phyloP scores from a whole-genome alignment of 2,329 filamentous ascomycete species.

The Fonsecaea nubica region DNA sequence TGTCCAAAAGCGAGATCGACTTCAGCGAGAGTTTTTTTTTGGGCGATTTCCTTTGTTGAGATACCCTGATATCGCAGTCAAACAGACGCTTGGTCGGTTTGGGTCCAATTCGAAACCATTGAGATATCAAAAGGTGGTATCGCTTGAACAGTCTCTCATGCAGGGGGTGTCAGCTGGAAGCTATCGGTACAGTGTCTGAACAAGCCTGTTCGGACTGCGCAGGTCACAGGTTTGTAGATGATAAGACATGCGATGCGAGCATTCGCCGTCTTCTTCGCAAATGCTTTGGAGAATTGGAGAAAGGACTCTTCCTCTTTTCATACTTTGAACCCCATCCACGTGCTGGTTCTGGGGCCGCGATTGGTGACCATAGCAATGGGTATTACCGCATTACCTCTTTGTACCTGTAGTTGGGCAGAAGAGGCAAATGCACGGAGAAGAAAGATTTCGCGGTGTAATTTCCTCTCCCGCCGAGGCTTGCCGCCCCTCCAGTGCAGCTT shows the following conservation, averaged over 20 bases:
- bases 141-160: background rate
- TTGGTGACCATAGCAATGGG: slow-evolving; percentile 7
- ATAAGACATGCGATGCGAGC: slow-evolving; percentile 20
- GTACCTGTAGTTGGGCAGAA: background rate
- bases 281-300: background rate
- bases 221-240: background rate
- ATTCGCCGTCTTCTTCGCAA: background rate
- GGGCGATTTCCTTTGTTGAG: slow-evolving; percentile 2
- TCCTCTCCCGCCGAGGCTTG: slow-evolving; percentile 6
- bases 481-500: background rate
- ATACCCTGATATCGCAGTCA: slow-evolving; percentile 12
- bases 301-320: background rate
- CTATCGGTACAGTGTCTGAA: background rate
- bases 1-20: background rate
- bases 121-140: slow-evolving; percentile 22
- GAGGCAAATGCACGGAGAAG: slow-evolving; percentile 12
- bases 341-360: slow-evolving; percentile 2
- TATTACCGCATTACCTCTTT: too few relatives aligned
- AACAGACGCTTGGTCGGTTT: background rate
- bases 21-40: background rate
- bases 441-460: slow-evolving; percentile 15
- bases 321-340: background rate
- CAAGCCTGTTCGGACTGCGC: background rate
- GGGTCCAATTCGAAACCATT: slow-evolving; percentile 16
- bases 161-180: slow-evolving; percentile 3